Conservation (phyloP, 805 yeast species). For the Kazachstania viticola region DNA sequence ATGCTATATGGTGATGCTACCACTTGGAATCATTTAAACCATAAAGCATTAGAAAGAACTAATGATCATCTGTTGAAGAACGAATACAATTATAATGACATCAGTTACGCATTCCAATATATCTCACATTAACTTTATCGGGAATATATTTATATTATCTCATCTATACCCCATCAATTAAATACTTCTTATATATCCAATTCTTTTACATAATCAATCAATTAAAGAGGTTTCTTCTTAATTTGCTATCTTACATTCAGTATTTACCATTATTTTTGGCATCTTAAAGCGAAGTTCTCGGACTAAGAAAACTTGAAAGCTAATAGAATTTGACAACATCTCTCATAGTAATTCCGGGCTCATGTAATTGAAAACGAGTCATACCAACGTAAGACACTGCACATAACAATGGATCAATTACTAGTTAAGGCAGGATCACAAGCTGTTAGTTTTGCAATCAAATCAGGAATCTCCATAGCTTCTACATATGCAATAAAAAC, state of each 20-base stretch:
- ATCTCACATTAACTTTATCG: conserved; percentile 49
- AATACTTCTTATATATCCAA: too few relatives aligned
- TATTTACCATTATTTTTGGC: too few relatives aligned
- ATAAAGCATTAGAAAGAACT: conserved; percentile 45
- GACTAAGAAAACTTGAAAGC: too few relatives aligned
- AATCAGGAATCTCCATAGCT: conserved; percentile 66
- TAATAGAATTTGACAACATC: too few relatives aligned
- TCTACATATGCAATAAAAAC: conserved; percentile 62
- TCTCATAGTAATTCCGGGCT: too few relatives aligned
- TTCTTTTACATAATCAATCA: too few relatives aligned
- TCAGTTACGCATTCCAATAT: conserved; percentile 85
- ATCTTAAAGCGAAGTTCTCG: not conserved
- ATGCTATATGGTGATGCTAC: conserved; percentile 97
- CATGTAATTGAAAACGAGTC: too few relatives aligned
- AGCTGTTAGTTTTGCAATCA: conserved; percentile 68
- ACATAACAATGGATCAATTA: conserved; percentile 29
- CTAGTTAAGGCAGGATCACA: conserved; percentile 55
- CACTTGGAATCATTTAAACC: conserved; percentile 88
- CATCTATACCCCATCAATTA: too few relatives aligned
- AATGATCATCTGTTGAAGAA: conserved; percentile 70
- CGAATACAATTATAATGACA: conserved; percentile 56
- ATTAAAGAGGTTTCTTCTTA: too few relatives aligned
- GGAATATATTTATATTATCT: too few relatives aligned
- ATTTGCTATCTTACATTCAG: too few relatives aligned
- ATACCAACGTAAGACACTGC: not conserved